Evolutionary conservation across 1,284 basidiomycete genomes (phyloP).

Genomic region (Pisolithus thermaeus): DNA sequence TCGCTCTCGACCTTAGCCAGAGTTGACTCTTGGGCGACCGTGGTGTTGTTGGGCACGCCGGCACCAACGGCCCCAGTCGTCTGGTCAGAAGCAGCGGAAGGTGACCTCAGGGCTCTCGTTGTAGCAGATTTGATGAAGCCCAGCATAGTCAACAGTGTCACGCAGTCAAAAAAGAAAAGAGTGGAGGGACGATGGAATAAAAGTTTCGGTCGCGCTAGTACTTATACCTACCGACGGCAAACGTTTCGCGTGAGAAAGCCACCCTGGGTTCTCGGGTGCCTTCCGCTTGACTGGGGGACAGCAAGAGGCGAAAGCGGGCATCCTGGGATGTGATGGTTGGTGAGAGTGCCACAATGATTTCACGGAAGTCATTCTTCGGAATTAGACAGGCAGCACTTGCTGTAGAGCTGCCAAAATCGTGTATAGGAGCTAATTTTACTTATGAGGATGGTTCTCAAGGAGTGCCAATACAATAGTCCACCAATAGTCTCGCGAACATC

Average conservation of each 20-base stretch:
- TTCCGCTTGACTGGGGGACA: neutral
- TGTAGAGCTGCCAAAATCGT: neutral
- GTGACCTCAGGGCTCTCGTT: slow-evolving; percentile 14
- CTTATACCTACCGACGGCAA: slow-evolving; percentile 25
- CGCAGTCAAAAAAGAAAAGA: slow-evolving; percentile 5
- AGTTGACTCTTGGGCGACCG: neutral
- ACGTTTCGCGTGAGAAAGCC: slow-evolving; percentile 27
- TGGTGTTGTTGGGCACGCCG: slow-evolving; percentile 4
- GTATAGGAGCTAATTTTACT: neutral
- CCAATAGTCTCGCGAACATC: too few relatives aligned
- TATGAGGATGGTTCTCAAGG: neutral
- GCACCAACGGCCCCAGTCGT: neutral
- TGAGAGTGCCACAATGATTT: neutral
- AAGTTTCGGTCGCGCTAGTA: slow-evolving; percentile 1
- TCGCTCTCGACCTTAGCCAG: slow-evolving; percentile 4
- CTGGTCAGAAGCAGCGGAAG: slow-evolving; percentile 10
- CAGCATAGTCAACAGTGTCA: slow-evolving; percentile 16
- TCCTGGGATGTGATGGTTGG: neutral
- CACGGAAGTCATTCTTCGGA: neutral
- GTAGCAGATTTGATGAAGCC: slow-evolving; percentile 21
- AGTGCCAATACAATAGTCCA: neutral
- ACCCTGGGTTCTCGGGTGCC: neutral
- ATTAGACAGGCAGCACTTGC: neutral
- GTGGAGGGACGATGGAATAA: slow-evolving; percentile 1
- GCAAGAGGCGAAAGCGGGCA: slow-evolving; percentile 9